Evolutionary conservation across 2,329 filamentous ascomycete genomes (phyloP).

Genomic region (Didymella lethalis): DNA sequence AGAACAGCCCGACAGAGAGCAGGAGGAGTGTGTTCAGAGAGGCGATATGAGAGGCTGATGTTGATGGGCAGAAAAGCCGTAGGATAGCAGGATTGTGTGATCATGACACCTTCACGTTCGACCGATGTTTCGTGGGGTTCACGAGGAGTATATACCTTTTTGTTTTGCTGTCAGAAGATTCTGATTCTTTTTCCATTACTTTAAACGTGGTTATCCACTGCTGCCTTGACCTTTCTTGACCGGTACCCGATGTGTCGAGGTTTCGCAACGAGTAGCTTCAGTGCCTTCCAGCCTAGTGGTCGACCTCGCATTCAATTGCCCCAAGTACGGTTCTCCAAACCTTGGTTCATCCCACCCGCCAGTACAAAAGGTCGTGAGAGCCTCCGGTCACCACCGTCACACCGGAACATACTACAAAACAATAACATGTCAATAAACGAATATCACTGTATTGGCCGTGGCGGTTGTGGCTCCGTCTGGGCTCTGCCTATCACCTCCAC

Average conservation of each 20-base stretch:
- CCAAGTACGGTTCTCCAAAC: not conserved
- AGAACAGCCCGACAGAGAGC: slow-evolving; percentile 68
- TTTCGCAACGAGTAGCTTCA: not conserved
- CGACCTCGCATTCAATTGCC: not conserved
- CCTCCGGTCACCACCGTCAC: not conserved
- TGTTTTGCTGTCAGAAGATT: slow-evolving; percentile 2
- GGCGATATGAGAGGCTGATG: slow-evolving; percentile 60
- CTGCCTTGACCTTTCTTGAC: not conserved
- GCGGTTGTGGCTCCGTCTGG: slow-evolving; percentile 6
- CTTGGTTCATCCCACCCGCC: not conserved
- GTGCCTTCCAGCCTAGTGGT: not conserved
- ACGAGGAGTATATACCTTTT: slow-evolving; percentile 16
- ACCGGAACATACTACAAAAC: not conserved
- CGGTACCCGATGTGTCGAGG: not conserved
- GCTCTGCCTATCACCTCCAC: not conserved
- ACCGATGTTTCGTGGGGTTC: slow-evolving; percentile 6
- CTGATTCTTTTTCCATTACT: not conserved
- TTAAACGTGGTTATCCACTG: not conserved
- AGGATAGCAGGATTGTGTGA: not conserved
- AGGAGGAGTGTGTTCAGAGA: slow-evolving; percentile 75
- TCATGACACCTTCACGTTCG: slow-evolving; percentile 17
- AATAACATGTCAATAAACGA: not conserved
- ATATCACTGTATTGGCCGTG: slow-evolving; percentile 7
- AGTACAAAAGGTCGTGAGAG: not conserved
- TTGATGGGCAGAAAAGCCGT: not conserved